A percentile compares a stretch with the other conserved stretches of the same genome.
phyloP scores from a whole-genome alignment of 2,329 filamentous ascomycete species.

The Trichophyton benhamiae region DNA sequence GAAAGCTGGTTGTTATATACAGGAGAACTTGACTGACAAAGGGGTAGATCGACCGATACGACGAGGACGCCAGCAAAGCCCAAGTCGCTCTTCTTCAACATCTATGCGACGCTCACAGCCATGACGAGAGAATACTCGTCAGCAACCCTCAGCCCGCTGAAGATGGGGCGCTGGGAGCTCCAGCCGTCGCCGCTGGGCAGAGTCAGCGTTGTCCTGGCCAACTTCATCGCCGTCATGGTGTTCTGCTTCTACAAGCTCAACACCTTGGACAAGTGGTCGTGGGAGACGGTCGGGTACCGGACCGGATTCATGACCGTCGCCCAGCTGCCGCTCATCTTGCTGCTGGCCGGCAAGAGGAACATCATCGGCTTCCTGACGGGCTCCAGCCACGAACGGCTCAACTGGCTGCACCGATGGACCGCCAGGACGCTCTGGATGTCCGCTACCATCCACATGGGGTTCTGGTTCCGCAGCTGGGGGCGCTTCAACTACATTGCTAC shows the following conservation, averaged over 20 bases:
- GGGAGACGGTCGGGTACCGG: slow-evolving; percentile 46
- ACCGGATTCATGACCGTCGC: slow-evolving; percentile 42
- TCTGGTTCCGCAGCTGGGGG: slow-evolving; percentile 43
- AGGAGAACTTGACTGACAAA: background rate
- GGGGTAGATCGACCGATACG: slow-evolving; percentile 35
- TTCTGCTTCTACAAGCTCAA: slow-evolving; percentile 46
- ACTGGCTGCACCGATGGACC: slow-evolving; percentile 43
- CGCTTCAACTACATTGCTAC: slow-evolving; percentile 39
- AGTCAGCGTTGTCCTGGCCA: slow-evolving; percentile 27
- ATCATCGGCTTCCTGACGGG: slow-evolving; percentile 39
- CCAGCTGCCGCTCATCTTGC: slow-evolving; percentile 45
- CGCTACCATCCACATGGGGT: slow-evolving; percentile 43
- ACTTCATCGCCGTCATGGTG: slow-evolving; percentile 40
- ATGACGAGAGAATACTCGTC: slow-evolving; percentile 43
- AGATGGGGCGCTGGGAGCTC: slow-evolving; percentile 21
- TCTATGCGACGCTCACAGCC: slow-evolving; percentile 43
- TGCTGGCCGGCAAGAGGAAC: slow-evolving; percentile 45
- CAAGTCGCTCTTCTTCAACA: slow-evolving; percentile 35
- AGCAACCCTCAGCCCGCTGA: slow-evolving; percentile 30
- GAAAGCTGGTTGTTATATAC: too few relatives aligned
- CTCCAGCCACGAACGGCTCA: slow-evolving; percentile 39
- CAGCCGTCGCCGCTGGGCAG: slow-evolving; percentile 31
- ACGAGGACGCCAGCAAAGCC: slow-evolving; percentile 41
- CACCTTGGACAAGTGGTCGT: slow-evolving; percentile 37
- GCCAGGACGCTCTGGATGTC: slow-evolving; percentile 42